phyloP scores from a whole-genome alignment of 345 rosid genomes.

The Citrus sp. region DNA sequence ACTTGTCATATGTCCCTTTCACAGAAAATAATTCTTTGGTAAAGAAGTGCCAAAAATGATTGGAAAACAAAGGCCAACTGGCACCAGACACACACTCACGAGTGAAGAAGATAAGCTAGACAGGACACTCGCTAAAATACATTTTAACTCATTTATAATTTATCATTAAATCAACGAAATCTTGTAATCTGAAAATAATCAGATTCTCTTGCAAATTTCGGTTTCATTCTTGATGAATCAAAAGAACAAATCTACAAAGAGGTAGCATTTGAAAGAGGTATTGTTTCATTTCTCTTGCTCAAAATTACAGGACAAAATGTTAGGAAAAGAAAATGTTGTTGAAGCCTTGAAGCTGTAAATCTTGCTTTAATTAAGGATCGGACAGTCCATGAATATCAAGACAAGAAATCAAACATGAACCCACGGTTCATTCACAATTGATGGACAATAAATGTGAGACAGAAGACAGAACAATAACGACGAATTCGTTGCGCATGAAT shows the following conservation, averaged over 20 bases:
- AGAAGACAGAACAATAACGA: background rate
- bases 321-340: background rate
- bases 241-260: background rate
- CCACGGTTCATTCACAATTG: background rate
- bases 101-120: background rate
- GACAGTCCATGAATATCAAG: too few species aligned
- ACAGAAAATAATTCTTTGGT: too few species aligned
- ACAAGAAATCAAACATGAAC: background rate
- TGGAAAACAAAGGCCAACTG: background rate
- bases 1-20: too few species aligned
- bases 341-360: background rate
- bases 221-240: background rate
- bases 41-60: background rate
- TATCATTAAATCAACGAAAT: background rate
- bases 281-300: background rate
- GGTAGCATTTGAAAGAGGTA: background rate
- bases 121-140: background rate
- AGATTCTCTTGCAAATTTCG: background rate
- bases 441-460: background rate
- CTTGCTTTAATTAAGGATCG: too few species aligned
- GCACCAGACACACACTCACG: background rate
- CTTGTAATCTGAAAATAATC: background rate
- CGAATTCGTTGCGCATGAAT: background rate
- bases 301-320: background rate
- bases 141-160: background rate